phyloP scores from a whole-genome alignment of 2,329 filamentous ascomycete genomes.

The Apiospora sp. region DNA sequence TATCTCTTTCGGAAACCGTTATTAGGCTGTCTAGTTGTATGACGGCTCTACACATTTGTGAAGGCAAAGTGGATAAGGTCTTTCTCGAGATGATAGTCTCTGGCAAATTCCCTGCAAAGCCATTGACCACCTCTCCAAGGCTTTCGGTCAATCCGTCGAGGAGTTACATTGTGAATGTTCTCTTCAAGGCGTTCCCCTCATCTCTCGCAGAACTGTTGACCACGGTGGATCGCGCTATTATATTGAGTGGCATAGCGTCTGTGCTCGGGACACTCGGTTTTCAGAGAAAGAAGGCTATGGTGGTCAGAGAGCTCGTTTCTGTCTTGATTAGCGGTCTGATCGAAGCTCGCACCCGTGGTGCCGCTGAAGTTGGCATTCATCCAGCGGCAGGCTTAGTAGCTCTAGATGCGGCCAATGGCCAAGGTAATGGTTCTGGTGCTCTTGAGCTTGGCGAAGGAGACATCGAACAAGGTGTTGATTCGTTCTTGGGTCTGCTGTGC shows the following conservation, averaged over 20 bases:
- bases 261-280: conserved; percentile 82
- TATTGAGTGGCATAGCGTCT: conserved; percentile 86
- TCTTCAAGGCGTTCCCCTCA: conserved; percentile 76
- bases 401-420: conserved; percentile 64
- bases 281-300: conserved; percentile 88
- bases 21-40: conserved; percentile 78
- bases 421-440: conserved; percentile 58
- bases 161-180: conserved; percentile 68
- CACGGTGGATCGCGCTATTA: conserved; percentile 77
- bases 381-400: conserved; percentile 87
- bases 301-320: conserved; percentile 84
- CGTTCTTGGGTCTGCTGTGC: conserved; percentile 67
- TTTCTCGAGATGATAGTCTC: conserved; percentile 72
- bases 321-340: conserved; percentile 85
- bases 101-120: conserved; percentile 62
- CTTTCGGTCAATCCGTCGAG: conserved; percentile 65
- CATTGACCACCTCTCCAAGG: conserved; percentile 60
- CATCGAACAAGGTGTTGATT: conserved; percentile 71
- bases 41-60: conserved; percentile 69
- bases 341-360: conserved; percentile 89
- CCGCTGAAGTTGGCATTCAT: conserved; percentile 95
- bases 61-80: conserved; percentile 67
- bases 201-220: conserved; percentile 72
- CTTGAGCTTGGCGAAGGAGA: conserved; percentile 71
- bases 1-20: conserved; percentile 76